Percentiles rank a stretch among this genome's conserved stretches.
phyloP scores from a whole-genome alignment of 352 stramenopile genomes.

The Phytophthora sojae region DNA sequence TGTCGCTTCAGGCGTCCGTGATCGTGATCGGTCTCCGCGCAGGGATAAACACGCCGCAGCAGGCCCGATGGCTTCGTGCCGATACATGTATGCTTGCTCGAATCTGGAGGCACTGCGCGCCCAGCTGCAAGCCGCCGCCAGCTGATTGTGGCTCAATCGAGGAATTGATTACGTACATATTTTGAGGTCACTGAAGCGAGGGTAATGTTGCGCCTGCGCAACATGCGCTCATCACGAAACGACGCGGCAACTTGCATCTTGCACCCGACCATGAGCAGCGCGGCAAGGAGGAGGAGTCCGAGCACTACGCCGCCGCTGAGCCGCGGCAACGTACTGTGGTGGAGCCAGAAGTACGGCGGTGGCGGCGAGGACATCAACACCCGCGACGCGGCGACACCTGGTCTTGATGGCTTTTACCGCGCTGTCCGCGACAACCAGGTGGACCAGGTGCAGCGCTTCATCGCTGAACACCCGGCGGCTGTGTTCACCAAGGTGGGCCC shows the following conservation, averaged over 20 bases:
- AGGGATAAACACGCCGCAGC: background rate
- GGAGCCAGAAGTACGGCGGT: slow-evolving; percentile 26
- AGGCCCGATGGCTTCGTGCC: background rate
- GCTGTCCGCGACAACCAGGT: slow-evolving; percentile 50
- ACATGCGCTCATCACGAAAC: background rate
- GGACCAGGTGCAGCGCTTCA: slow-evolving; percentile 30
- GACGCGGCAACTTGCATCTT: background rate
- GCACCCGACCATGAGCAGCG: background rate
- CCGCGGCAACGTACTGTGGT: slow-evolving; percentile 29
- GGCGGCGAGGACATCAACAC: background rate
- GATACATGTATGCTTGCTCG: slow-evolving; percentile 13
- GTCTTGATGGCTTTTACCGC: slow-evolving; percentile 32
- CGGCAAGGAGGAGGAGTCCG: background rate
- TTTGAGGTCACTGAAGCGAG: background rate
- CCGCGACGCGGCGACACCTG: background rate
- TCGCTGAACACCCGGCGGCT: slow-evolving; percentile 38
- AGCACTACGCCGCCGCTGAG: slow-evolving; percentile 4
- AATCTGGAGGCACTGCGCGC: slow-evolving; percentile 1
- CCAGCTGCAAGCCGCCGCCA: slow-evolving; percentile 21
- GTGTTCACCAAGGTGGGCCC: slow-evolving; percentile 51
- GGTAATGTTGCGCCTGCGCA: too few relatives aligned
- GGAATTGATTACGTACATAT: background rate
- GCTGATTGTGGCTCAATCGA: slow-evolving; percentile 15
- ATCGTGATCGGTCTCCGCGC: background rate
- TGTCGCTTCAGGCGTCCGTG: background rate